Evolutionary conservation across 2,329 filamentous ascomycete species (phyloP).

Genomic region (Talaromyces sp.): DNA sequence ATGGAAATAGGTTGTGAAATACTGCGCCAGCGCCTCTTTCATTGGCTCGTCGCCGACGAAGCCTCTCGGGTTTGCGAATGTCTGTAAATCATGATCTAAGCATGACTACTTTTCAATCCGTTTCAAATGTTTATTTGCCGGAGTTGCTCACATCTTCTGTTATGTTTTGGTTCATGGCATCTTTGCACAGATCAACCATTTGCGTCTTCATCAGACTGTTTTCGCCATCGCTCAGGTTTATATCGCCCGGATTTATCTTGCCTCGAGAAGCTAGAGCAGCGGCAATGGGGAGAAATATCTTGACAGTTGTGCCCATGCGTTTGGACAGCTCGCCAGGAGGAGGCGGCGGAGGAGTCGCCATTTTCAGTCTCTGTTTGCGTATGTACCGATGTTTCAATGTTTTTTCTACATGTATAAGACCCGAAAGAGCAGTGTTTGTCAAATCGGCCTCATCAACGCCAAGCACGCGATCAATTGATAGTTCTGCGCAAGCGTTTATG

Average conservation of each 20-base stretch:
- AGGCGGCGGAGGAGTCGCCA: background rate
- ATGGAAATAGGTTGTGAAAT: slow-evolving; percentile 7
- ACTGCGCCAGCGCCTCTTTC: slow-evolving; percentile 6
- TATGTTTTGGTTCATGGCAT: background rate
- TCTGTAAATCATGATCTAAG: background rate
- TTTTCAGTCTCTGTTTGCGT: background rate
- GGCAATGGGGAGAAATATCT: background rate
- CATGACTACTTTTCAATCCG: background rate
- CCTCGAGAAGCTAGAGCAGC: background rate
- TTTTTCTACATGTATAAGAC: background rate
- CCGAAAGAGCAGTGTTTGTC: too few relatives aligned
- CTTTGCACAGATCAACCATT: background rate
- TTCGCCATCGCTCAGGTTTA: background rate
- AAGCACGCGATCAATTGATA: too few relatives aligned
- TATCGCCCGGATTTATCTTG: background rate
- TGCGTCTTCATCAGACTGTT: background rate
- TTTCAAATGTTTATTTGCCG: background rate
- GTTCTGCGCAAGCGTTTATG: too few relatives aligned
- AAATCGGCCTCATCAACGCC: background rate
- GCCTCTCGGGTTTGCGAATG: slow-evolving; percentile 4
- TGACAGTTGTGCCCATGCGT: background rate
- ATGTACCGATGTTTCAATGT: background rate
- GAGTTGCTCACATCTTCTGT: background rate
- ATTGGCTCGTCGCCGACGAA: background rate
- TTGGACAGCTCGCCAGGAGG: background rate